Evolutionary conservation across 2,329 filamentous ascomycete species (phyloP), one percentile per base, ranked within the genome.

Genomic region (Fusarium buxicola): DNA sequence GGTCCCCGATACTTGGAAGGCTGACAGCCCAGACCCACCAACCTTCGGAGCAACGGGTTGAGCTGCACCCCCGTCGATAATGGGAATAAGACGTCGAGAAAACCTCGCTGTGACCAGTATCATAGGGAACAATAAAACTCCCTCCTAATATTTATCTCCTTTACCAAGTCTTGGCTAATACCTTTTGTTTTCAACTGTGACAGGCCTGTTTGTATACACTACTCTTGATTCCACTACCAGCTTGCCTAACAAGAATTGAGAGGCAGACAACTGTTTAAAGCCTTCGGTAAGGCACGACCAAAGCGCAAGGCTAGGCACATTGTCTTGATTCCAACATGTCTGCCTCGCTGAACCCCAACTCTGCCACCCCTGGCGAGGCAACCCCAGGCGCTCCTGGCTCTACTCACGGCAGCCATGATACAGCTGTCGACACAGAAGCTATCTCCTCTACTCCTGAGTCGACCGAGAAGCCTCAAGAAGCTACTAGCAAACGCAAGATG

Each of bases 391-490:
- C 59, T 18, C 28, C 47, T 13, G 55, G 50, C 46, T 66, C 63
- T 34, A 21, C 48, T 10, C 50, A 54, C 38, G 62, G 63, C 40
- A 66, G 63, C 31, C 62, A 56, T 44, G 63, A 66, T 4, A 66
- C 63, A 15, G 50, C 63, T 11, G 63, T 66, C 40, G 49, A 60
- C 31, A 46, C 34, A 18, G 63, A 66, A 4, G 40, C 18, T 11
- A 47, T 50, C 11, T 15, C 34, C 8, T 39, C 50, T 8, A 25
- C 41, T 13, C 16, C 40, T 8, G 11, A 36, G 12, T 38, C 35
- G 31, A 44, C 27, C 62, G 62, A 65, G 47, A 66, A 66, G 8
- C 39, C 60, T 13, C 41, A 35, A 12, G 34, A 27, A 13, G 12
- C 16, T 7, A 9, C 27, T 3, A 11, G 6, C 9, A 3, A 8